Evolutionary conservation across 2,329 filamentous ascomycete species (phyloP), one percentile per base, ranked within the genome.

Genomic region (Ophiosphaerella herpotricha): DNA sequence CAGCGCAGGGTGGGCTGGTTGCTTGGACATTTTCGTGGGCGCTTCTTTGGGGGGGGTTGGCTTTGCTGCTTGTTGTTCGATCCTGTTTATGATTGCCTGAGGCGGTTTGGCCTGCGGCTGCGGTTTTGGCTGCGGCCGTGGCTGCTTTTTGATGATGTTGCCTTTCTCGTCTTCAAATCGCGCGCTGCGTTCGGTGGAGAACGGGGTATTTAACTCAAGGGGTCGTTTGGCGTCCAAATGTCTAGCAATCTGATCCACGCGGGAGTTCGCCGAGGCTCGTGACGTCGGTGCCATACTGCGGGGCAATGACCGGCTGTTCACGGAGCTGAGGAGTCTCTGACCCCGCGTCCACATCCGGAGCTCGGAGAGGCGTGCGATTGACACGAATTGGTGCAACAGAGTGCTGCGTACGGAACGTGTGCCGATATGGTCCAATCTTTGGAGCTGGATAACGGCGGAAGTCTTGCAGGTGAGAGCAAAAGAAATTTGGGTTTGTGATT

Each of bases 1-100:
- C 76, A 99, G 81, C 48, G 93, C 87, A 45, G 84, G 80, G 70
- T 88, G 85, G 48, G 81, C 74, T 46, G 82, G 66, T 76, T 87
- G 84, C 47, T 66, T 71, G 35, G 83, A 85, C 82, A 85, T 85
- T 26, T 60, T 55, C 2, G 11, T 29, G 26, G 26, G 26, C 11
- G 26, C 26, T 29, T 29, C 26, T 29, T 29, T 29, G 26, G 9
- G 2, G 2, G 9, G 6, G 7, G 2, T 29, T 29, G 26, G 26
- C 51, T 61, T 56, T 29, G 52, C 54, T 37, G 45, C 26, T 54
- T 61, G 46, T 43, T 51, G 57, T 31, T 55, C 46, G 24, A 38
- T 43, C 40, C 67, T 54, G 44, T 55, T 54, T 14, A 39, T 39
- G 34, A 18, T 11, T 29, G 14, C 13, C 24, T 49, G 45, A 12